Evolutionary conservation across 1,284 basidiomycete genomes (phyloP), one percentile per base, ranked within the genome.

Genomic region (Ceratobasidium sp.): DNA sequence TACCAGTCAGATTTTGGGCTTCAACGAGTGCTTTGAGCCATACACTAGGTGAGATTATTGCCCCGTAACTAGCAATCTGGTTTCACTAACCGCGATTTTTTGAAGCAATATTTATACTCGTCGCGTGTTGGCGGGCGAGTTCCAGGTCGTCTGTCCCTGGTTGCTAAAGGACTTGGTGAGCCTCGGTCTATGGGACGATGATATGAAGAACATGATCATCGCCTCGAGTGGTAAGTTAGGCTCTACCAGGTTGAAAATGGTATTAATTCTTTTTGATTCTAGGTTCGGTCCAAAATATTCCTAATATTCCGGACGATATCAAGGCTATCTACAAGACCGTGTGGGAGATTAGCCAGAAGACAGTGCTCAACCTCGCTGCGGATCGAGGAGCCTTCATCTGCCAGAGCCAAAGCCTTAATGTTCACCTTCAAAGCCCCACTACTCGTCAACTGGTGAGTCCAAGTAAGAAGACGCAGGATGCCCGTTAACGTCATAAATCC

Each of bases 341-440:
- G 65, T 99, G 98, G 98, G 98, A 99, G 88, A 98, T 99, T 85
- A 94, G 92, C 78, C 98, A 99, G 88, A 99, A 99, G 93, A 96
- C 95, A 82, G 93, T 99, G 82, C 93, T 99, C 79, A 98, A 99
- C 87, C 91, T 99, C 83, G 95, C 97, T 57, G 98, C 98, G 26
- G 98, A 99, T 86, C 96, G 98, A 81, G 98, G 97, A 54, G 96
- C 98, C 0, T 99, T 95, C 88, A 98, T 99, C 85, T 98, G 97
- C 88, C 98, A 99, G 87, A 93, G 91, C 81, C 93, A 95, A 85
- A 92, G 90, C 80, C 85, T 99, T 84, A 99, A 99, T 86, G 91
- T 99, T 78, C 97, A 99, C 85, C 87, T 99, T 62, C 91, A 95
- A 83, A 90, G 94, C 74, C 98, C 98, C 65, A 97, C 96, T 12